Evolutionary conservation across 1,284 basidiomycete species (phyloP), one percentile per base, ranked within the genome.

Genomic region (Ganoderma meredithae): DNA sequence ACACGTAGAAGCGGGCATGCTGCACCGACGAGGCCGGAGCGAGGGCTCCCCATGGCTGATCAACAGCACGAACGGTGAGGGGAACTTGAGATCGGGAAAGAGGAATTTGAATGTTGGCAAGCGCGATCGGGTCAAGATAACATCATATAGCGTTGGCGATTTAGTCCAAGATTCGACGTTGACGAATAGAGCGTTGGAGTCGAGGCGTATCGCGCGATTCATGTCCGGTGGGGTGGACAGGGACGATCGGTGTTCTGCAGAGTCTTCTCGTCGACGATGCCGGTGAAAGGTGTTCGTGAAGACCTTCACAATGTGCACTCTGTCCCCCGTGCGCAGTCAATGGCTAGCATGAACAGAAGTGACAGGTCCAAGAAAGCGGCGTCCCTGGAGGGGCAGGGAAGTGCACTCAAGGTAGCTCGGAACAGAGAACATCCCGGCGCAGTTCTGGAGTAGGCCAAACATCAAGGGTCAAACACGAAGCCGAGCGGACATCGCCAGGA

Each of bases 401-500:
- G 31, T 55, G 13, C 52, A 15, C 13, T 33, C 17, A 31, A 31
- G 27, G 6, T 13, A 55, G 52, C 27, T 55, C 52, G 27, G 52
- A 3, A 22, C 31, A 58, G 33, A 58, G 55, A 27, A 27, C 55
- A 58, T 58, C 55, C 31, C 55, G 55, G 33, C 12, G 27, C 52
- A 33, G 13, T 15, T 27, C 7, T 33, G 12, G 25, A 53, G 52
- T 17, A 5, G 52, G 27, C 25, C 10, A 19, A 41, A 47, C 49
- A 56, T 56, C 40, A 25, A 47, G 40, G 40, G 36, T 61, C 60
- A 10, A 60, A 44, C 22, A 31, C 15, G n/a, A 40, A 60, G 53
- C 10, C 33, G 19, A 58, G 39, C 40, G 61, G 65, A 65, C 25
- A 55, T 66, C 53, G 62, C 60, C 49, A 58, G 43, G 41, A 62